These are phyloP conservation scores for Aspergillus aculeatus DNA, from an alignment of 2,329 filamentous ascomycete species.

Conservation along the genomic window DNA sequence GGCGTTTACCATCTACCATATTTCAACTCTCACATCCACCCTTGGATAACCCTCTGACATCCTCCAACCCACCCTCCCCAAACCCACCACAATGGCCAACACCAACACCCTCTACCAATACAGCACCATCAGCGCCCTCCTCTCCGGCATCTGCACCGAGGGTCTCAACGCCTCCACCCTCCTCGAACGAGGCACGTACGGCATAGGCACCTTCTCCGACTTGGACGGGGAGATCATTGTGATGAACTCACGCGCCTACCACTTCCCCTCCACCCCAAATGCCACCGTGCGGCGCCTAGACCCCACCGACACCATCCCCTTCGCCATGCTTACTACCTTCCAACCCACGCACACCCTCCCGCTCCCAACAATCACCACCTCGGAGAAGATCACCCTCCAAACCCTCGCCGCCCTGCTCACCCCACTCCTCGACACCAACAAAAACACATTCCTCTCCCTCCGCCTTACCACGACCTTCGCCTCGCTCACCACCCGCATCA, in stretches of 20 bases:
- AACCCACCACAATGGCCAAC: background rate
- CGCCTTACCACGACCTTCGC: slow-evolving; percentile 3
- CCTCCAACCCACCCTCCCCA: background rate
- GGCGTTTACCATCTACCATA: too few relatives aligned
- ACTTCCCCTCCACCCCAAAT: slow-evolving; percentile 40
- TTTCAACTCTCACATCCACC: too few relatives aligned
- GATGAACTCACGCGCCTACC: slow-evolving; percentile 43
- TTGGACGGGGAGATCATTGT: slow-evolving; percentile 49
- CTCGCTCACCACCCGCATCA: slow-evolving; percentile 5
- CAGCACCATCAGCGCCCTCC: slow-evolving; percentile 45
- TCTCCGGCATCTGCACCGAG: slow-evolving; percentile 43
- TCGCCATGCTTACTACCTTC: slow-evolving; percentile 35
- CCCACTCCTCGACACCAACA: slow-evolving; percentile 5
- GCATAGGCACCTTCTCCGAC: slow-evolving; percentile 44
- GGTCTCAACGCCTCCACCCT: slow-evolving; percentile 37
- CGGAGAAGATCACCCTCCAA: background rate
- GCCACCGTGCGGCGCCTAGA: slow-evolving; percentile 29
- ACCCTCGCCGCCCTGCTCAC: background rate
- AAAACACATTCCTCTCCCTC: slow-evolving; percentile 15
- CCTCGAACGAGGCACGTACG: slow-evolving; percentile 41
- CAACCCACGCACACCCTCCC: slow-evolving; percentile 22
- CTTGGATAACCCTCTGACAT: too few relatives aligned
- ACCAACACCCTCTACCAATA: slow-evolving; percentile 42
- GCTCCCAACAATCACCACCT: background rate
- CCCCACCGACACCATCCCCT: slow-evolving; percentile 39